These are phyloP conservation scores for Rhodosorus marinus DNA, from an alignment of 23 red algal genomes.

Conservation along the genomic window DNA sequence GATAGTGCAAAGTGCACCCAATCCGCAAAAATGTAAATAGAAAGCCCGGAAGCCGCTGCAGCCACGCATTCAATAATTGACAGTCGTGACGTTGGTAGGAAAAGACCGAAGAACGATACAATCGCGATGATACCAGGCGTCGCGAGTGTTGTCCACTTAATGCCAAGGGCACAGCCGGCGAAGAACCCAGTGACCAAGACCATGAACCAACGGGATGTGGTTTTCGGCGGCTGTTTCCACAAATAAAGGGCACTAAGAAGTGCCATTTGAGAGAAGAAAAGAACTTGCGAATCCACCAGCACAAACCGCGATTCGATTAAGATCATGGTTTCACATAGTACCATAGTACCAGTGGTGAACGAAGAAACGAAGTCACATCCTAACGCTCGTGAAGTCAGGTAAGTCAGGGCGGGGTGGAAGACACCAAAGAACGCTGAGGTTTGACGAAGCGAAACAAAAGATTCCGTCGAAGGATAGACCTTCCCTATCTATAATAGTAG, in stretches of 20 bases:
- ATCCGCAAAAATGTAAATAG: conserved; percentile 32
- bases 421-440: conserved; percentile 67
- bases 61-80: conserved; percentile 27
- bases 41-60: conserved; percentile 25
- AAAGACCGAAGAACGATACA: conserved; percentile 54
- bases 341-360: conserved; percentile 17
- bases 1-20: conserved; percentile 70
- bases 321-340: conserved; percentile 36
- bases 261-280: conserved; percentile 41
- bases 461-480: too few species aligned
- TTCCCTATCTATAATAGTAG: too few species aligned
- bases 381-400: conserved; percentile 41
- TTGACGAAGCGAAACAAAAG: conserved; percentile 46
- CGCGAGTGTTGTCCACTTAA: conserved; percentile 84
- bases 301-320: conserved; percentile 88
- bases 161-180: conserved; percentile 46
- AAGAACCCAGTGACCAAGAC: conserved; percentile 47
- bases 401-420: conserved; percentile 56
- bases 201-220: conserved; percentile 24
- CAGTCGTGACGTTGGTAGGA: conserved; percentile 4
- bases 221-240: conserved; percentile 36
- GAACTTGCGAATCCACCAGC: conserved; percentile 64
- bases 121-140: conserved; percentile 59
- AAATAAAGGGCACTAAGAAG: conserved; percentile 51
- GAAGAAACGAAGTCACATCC: conserved; percentile 24